Conservation (phyloP, 2,329 filamentous ascomycete genomes). For the Fusarium keratoplasticum region DNA sequence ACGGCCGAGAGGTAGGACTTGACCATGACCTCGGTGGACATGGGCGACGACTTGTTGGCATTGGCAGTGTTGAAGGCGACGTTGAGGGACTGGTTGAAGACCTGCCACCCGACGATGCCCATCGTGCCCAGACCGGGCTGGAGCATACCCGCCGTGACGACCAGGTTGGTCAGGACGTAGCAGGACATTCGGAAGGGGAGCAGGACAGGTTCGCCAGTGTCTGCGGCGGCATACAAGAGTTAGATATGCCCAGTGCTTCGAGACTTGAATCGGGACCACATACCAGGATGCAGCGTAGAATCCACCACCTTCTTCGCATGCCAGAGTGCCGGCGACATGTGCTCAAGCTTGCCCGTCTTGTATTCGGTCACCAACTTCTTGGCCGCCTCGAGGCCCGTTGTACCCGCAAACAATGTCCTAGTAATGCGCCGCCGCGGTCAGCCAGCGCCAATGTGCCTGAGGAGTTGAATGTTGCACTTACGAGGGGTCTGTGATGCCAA, state of each 20-base stretch:
- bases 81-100: constrained; percentile 97
- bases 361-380: constrained; percentile 86
- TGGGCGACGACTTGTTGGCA: constrained; percentile 94
- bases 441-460: neutral
- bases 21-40: constrained; percentile 82
- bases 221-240: too few species aligned
- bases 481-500: constrained; percentile 94
- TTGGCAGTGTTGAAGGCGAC: constrained; percentile 98
- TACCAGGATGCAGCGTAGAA: constrained; percentile 95
- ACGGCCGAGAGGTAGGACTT: constrained; percentile 95
- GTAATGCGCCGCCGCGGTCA: constrained; percentile 18
- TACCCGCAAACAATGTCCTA: constrained; percentile 88
- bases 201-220: constrained; percentile 92
- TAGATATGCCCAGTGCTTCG: constrained; percentile 19
- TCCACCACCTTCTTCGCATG: constrained; percentile 96
- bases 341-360: constrained; percentile 81
- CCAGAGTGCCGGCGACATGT: constrained; percentile 94
- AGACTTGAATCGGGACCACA: constrained; percentile 35
- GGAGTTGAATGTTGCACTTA: constrained; percentile 63
- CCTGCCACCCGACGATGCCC: constrained; percentile 93
- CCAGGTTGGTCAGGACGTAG: constrained; percentile 91
- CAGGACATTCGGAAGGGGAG: constrained; percentile 98
- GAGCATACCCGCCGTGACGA: constrained; percentile 97
- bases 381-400: constrained; percentile 82
- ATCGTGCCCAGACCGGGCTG: constrained; percentile 85